Base-by-base conservation (phyloP, 2,329 filamentous ascomycete genomes). In the Fusarium tanahbumbuense region DNA sequence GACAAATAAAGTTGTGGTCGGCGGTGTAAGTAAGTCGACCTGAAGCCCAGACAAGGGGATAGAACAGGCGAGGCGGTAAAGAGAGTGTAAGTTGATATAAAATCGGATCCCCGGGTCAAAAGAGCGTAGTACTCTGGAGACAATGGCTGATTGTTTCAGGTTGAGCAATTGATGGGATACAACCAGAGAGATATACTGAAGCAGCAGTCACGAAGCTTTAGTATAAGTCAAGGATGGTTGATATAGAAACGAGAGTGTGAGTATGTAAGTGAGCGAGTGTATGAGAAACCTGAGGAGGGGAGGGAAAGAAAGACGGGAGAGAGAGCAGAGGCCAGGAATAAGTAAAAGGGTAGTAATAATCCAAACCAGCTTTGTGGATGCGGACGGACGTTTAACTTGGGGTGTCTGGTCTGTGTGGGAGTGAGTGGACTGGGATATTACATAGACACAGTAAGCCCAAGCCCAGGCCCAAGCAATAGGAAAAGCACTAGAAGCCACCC, bases 281-380 rank as follows among this genome's bases (percentile, higher is more conserved):
- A 32, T 41, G n/a, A 53, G 18, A 62, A 73, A 62, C 54, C 66
- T 64, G 32, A 58, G 28, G 68, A 70, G 64, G 49, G 56, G 49
- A 60, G 58, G 47, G 56, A 63, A 56, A 60, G 56, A 48, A 42
- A 42, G 54, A 58, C n/a, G 49, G 49, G 34, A 58, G 11, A 61
- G 34, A 41, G 48, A 69, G 61, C 60, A 67, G 60, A 73, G 56
- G 58, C 60, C 62, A 63, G 60, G 60, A 50, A 69, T 54, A 47
- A 56, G 53, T 67, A 68, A 66, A 73, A 73, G 60, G 67, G 58
- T 44, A 56, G 59, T 67, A 74, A 71, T 53, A 75, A 64, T 63
- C 63, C 67, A 69, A 73, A 60, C 66, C 55, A 70, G 70, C 58
- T 67, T 74, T 74, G 68, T 71, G 72, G 67, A 71, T 58, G 64